Conservation (phyloP, 2,329 filamentous ascomycete species). For the Amesomyces nigricolor region DNA sequence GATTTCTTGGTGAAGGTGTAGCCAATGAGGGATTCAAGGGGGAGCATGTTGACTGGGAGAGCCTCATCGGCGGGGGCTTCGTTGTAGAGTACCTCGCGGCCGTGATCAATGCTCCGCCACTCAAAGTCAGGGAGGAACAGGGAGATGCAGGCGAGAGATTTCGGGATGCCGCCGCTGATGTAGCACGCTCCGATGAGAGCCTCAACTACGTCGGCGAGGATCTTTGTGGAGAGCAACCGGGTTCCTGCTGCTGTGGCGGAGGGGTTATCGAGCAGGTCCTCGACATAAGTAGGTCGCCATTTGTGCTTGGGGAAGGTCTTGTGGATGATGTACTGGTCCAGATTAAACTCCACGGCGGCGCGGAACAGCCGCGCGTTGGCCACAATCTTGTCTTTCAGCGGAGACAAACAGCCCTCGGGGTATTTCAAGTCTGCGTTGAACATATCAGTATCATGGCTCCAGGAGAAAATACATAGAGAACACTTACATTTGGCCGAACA, state of each 20-base stretch:
- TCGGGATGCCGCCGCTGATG: conserved; percentile 59
- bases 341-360: conserved; percentile 55
- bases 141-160: conserved; percentile 58
- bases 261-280: conserved; percentile 30
- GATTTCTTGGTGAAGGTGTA: conserved; percentile 64
- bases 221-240: conserved; percentile 62
- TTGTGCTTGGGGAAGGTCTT: conserved; percentile 61
- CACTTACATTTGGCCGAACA: conserved; percentile 49
- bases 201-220: conserved; percentile 82
- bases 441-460: not conserved
- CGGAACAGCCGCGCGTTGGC: conserved; percentile 68
- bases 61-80: conserved; percentile 32
- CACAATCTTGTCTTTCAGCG: conserved; percentile 63
- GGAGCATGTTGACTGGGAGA: conserved; percentile 38
- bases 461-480: not conserved
- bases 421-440: conserved; percentile 50
- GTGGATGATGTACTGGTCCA: conserved; percentile 69
- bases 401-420: conserved; percentile 71
- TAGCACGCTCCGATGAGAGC: conserved; percentile 74
- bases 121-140: conserved; percentile 57
- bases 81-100: conserved; percentile 41
- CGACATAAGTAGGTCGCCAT: conserved; percentile 63
- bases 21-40: conserved; percentile 61
- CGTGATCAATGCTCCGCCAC: conserved; percentile 45
- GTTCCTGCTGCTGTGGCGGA: conserved; percentile 19